These are phyloP conservation scores for Stemphylium vesicarium DNA, from an alignment of 2,329 filamentous ascomycete genomes.

Conservation along the genomic window DNA sequence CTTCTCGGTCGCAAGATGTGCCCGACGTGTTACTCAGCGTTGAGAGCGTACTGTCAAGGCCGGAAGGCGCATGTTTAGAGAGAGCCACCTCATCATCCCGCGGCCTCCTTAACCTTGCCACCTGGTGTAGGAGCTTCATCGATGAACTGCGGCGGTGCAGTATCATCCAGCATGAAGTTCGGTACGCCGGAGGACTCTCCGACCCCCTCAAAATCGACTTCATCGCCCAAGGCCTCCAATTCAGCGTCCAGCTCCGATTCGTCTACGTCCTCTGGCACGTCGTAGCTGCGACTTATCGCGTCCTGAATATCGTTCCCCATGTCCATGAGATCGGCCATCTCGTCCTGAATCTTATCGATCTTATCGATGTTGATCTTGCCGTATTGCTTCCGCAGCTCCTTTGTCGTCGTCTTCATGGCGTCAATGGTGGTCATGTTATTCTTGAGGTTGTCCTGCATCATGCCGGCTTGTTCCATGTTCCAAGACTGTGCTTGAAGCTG, in stretches of 20 bases:
- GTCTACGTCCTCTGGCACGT: constrained; percentile 95
- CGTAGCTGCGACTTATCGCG: constrained; percentile 87
- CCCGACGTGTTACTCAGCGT: too few relatives aligned
- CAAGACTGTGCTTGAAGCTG: constrained; percentile 93
- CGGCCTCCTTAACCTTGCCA: constrained; percentile 82
- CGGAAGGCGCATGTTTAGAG: not conserved
- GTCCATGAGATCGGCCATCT: constrained; percentile 98
- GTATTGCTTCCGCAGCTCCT: constrained; percentile 90
- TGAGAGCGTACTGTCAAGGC: too few relatives aligned
- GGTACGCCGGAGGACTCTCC: constrained; percentile 69
- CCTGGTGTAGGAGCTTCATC: constrained; percentile 78
- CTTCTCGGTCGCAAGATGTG: too few relatives aligned
- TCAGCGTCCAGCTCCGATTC: constrained; percentile 96
- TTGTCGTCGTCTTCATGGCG: constrained; percentile 95
- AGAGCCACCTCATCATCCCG: constrained; percentile 50
- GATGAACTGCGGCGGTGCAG: constrained; percentile 82
- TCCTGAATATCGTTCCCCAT: constrained; percentile 98
- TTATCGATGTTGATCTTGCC: constrained; percentile 97
- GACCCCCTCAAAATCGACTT: constrained; percentile 84
- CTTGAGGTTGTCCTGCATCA: constrained; percentile 98
- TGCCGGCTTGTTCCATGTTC: constrained; percentile 99
- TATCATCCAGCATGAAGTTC: constrained; percentile 87
- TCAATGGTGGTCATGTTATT: constrained; percentile 99
- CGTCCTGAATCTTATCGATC: constrained; percentile 96
- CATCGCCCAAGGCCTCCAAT: constrained; percentile 89